These are phyloP conservation scores for Exsudoporus frostii DNA, from an alignment of 768 basidiomycete genomes.

Conservation along the genomic window DNA sequence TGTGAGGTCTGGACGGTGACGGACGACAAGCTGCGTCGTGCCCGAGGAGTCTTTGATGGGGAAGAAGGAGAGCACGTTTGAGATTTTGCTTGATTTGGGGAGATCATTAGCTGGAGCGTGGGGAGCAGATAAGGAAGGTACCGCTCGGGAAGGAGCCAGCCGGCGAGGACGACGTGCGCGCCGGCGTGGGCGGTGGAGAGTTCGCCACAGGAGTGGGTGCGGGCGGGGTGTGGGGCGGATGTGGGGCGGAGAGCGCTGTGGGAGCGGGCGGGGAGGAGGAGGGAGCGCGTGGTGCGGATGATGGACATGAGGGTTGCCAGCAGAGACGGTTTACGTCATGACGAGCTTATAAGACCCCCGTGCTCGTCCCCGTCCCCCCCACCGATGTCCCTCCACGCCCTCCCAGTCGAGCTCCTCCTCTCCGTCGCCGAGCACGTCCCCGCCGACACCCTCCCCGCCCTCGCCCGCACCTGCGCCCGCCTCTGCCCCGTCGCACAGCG, in stretches of 20 bases:
- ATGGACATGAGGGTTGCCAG: constrained; percentile 5
- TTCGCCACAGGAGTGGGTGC: constrained; percentile 62
- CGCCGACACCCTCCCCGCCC: constrained; percentile 40
- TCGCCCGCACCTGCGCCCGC: constrained; percentile 42
- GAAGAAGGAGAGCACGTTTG: constrained; percentile 76
- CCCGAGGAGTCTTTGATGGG: constrained; percentile 78
- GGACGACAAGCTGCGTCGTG: constrained; percentile 72
- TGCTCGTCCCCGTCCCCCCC: background rate
- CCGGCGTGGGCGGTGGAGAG: constrained; percentile 54
- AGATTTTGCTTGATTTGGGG: constrained; percentile 55
- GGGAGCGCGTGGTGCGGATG: background rate
- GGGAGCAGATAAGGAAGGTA: constrained; percentile 39
- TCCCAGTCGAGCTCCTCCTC: constrained; percentile 66
- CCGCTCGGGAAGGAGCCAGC: constrained; percentile 84
- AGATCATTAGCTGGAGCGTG: constrained; percentile 33
- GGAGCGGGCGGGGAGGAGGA: constrained; percentile 45
- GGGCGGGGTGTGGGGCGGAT: too few relatives aligned
- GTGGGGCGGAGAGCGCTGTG: too few relatives aligned
- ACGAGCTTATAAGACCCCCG: background rate
- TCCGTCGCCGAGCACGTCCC: constrained; percentile 40
- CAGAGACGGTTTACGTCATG: constrained; percentile 18
- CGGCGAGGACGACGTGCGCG: constrained; percentile 63
- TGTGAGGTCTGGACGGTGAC: constrained; percentile 35
- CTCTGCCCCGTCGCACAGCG: constrained; percentile 53
- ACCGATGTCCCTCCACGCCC: constrained; percentile 41